A percentile compares a stretch with the other conserved stretches of the same genome.
phyloP scores from a whole-genome alignment of 805 yeast species.

The Wickerhamiella sorbophila region DNA sequence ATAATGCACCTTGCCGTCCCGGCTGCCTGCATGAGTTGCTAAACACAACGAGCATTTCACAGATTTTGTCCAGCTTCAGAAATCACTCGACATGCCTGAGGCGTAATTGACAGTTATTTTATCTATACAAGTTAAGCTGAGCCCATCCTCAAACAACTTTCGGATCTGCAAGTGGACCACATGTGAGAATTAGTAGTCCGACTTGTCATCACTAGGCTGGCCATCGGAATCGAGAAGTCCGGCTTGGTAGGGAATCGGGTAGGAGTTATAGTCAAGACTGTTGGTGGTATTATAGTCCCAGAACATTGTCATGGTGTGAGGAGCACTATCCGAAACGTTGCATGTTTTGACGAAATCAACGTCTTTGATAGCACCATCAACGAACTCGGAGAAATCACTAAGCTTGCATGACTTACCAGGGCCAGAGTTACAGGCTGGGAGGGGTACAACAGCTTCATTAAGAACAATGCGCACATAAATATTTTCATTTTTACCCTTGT shows the following conservation, averaged over 20 bases:
- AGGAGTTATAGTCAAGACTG: slow-evolving; percentile 6
- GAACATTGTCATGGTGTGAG: slow-evolving; percentile 12
- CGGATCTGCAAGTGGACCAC: no score
- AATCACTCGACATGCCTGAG: no score
- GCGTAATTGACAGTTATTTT: no score
- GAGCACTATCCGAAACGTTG: background rate
- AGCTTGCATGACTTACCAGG: slow-evolving; percentile 36
- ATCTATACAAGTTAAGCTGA: no score
- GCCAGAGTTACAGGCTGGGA: slow-evolving; percentile 34
- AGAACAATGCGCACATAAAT: slow-evolving; percentile 34
- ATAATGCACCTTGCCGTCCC: no score
- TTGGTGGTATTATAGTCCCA: slow-evolving; percentile 16
- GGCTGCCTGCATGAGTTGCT: no score
- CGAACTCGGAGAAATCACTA: slow-evolving; percentile 13
- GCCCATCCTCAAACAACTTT: no score
- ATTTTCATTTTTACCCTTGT: slow-evolving; percentile 3
- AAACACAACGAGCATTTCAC: no score
- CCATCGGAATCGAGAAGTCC: slow-evolving; percentile 11
- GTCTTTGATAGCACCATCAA: slow-evolving; percentile 3
- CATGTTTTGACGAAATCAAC: slow-evolving; percentile 5
- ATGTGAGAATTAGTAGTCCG: background rate
- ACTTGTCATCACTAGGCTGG: slow-evolving; percentile 1
- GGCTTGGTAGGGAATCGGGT: slow-evolving; percentile 10
- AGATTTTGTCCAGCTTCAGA: no score
- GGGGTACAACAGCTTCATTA: slow-evolving; percentile 41